Conservation (phyloP, 306 rosid genomes). For the Glycine tomentella region DNA sequence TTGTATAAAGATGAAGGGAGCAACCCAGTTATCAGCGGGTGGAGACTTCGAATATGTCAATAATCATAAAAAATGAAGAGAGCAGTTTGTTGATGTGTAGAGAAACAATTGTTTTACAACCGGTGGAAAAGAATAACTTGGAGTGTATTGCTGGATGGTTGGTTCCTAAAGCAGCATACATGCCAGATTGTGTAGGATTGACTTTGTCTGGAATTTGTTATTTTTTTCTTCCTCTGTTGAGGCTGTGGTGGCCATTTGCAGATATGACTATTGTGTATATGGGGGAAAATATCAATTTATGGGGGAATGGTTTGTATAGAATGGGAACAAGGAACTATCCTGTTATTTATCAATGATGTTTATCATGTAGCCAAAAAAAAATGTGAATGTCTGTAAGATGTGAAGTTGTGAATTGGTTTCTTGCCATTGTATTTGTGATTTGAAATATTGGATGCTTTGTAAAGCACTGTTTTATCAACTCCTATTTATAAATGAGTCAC, state of each 20-base stretch:
- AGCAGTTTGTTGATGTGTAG: constrained; percentile 63
- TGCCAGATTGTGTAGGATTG: constrained; percentile 61
- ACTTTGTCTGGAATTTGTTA: constrained; percentile 52
- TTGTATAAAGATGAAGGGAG: constrained; percentile 44
- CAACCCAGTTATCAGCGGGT: constrained; percentile 29
- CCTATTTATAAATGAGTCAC: background rate
- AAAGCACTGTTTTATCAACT: background rate
- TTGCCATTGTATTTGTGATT: constrained; percentile 5
- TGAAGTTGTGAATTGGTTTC: constrained; percentile 35
- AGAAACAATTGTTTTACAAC: constrained; percentile 61
- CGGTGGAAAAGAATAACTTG: constrained; percentile 66
- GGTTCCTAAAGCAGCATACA: constrained; percentile 61
- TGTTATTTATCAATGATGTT: constrained; percentile 46
- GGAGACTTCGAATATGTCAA: constrained; percentile 44
- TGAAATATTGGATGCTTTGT: constrained; percentile 29
- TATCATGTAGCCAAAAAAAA: constrained; percentile 9
- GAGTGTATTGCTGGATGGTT: constrained; percentile 61
- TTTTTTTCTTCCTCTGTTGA: constrained; percentile 45
- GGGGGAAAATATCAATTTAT: constrained; percentile 27
- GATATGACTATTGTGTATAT: constrained; percentile 56
- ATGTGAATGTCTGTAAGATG: constrained; percentile 49
- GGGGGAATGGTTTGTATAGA: constrained; percentile 57
- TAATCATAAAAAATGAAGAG: constrained; percentile 52
- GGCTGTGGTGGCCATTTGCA: constrained; percentile 53
- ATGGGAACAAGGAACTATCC: constrained; percentile 39